phyloP scores from a whole-genome alignment of 768 basidiomycete genomes.

The Auricularia sp. region DNA sequence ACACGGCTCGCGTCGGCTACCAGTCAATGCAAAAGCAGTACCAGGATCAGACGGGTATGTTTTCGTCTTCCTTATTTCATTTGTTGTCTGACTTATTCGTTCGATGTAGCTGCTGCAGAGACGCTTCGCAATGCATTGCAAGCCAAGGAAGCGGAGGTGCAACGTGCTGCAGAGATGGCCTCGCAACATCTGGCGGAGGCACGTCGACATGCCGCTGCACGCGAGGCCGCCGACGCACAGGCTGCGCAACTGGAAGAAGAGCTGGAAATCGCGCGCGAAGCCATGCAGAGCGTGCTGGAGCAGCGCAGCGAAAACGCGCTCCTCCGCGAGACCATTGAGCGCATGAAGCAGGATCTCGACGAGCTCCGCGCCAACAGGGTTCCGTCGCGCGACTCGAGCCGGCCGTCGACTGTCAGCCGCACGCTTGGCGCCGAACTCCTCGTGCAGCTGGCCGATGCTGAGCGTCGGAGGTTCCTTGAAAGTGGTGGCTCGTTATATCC shows the following conservation, averaged over 20 bases:
- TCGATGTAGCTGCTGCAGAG: slow-evolving; percentile 51
- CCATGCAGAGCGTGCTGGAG: slow-evolving; percentile 67
- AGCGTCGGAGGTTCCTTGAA: slow-evolving; percentile 23
- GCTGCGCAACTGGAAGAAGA: slow-evolving; percentile 61
- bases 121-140: slow-evolving; percentile 66
- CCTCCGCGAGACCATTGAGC: slow-evolving; percentile 92
- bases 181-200: slow-evolving; percentile 56
- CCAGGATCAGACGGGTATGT: slow-evolving; percentile 57
- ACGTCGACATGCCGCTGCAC: slow-evolving; percentile 56
- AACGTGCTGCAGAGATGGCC: slow-evolving; percentile 48
- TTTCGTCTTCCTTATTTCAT: no score
- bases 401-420: slow-evolving; percentile 45
- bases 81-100: background rate
- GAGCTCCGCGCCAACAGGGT: slow-evolving; percentile 52
- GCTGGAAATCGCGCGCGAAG: slow-evolving; percentile 56
- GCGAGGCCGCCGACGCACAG: slow-evolving; percentile 61
- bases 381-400: background rate
- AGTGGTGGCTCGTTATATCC: background rate
- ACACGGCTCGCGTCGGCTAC: slow-evolving; percentile 63
- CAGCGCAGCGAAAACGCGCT: slow-evolving; percentile 92
- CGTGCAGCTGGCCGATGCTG: slow-evolving; percentile 26
- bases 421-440: slow-evolving; percentile 68
- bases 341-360: slow-evolving; percentile 89
- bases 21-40: slow-evolving; percentile 78
- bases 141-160: slow-evolving; percentile 63